phyloP scores from a whole-genome alignment of 2,329 filamentous ascomycete genomes.

The Alternaria alternata region DNA sequence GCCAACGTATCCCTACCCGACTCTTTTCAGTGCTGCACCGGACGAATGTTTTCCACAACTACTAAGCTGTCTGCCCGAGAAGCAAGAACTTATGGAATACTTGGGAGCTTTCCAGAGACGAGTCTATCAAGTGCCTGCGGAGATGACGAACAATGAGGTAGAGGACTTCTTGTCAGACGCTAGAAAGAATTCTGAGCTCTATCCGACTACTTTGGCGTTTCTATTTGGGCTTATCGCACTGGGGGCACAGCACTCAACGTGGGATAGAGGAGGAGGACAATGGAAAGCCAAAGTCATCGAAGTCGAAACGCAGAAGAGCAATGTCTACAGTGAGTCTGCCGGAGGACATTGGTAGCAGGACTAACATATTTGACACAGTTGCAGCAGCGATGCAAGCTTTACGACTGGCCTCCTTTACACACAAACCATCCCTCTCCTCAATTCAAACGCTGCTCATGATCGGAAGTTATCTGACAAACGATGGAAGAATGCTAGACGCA shows the following conservation, averaged over 20 bases:
- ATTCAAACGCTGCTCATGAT: conserved; percentile 60
- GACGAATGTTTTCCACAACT: conserved; percentile 49
- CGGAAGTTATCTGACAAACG: conserved; percentile 59
- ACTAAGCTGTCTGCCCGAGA: conserved; percentile 50
- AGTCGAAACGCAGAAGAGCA: conserved; percentile 47
- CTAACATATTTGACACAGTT: conserved; percentile 44
- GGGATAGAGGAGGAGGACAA: conserved; percentile 51
- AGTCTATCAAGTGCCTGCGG: conserved; percentile 55
- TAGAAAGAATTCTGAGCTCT: conserved; percentile 53
- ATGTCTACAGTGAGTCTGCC: conserved; percentile 56
- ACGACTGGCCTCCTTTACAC: conserved; percentile 58
- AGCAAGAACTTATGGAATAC: conserved; percentile 51
- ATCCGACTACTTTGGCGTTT: conserved; percentile 59
- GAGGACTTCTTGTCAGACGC: conserved; percentile 55
- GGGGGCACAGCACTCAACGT: conserved; percentile 57
- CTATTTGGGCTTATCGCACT: conserved; percentile 58
- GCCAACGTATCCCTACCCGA: conserved; percentile 56
- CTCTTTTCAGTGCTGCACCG: conserved; percentile 50
- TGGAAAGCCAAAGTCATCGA: conserved; percentile 52
- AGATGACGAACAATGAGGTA: conserved; percentile 55
- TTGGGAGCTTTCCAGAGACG: conserved; percentile 55
- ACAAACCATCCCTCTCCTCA: conserved; percentile 56
- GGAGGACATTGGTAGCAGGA: not conserved
- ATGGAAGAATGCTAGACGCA: conserved; percentile 59
- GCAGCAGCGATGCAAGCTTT: conserved; percentile 61